Evolutionary conservation across 176 grass and related monocot species (phyloP), one percentile per base, ranked within the genome.

Genomic region (Canna indica): DNA sequence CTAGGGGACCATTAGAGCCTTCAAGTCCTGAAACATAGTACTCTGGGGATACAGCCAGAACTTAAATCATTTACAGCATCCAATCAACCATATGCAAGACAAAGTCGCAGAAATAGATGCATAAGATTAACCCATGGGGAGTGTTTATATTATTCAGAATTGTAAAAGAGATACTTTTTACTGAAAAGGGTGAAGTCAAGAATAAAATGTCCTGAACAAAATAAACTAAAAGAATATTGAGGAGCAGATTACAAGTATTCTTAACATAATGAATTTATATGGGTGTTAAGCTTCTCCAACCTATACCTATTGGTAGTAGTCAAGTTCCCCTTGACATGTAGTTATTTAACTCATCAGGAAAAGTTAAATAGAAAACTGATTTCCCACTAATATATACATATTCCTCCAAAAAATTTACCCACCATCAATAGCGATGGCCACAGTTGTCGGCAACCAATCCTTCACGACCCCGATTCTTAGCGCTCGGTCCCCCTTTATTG

Each of bases 371-470:
- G 73, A 77, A 66, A 64, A 62, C 29, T 64, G 63, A 76, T 44
- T 41, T n/a, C 56, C 75, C 24, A 67, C 77, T 68, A 73, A 68
- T 96, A 96, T 96, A 76, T 90, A 97, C 88, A 90, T 92, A 83
- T 38, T 25, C 81, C 83, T 85, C 81, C 75, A 73, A 52, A 79
- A 77, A 80, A 83, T 83, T 86, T 79, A 52, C 45, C 75, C 81
- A 47, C 80, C 81, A 70, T 90, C 82, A 15, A 94, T 81, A 52
- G 80, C 73, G 4, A 94, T 77, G 0, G 83, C 79, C 68, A 99
- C 90, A 1, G 59, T 67, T 15, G 27, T 69, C 0, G 90, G 89
- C 41, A 94, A 57, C 63, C 84, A 85, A 59, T 91, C 79, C 30
- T 58, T 59, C 0, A 42, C 58, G 3, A 48, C 58, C 1, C 79